A percentile compares a stretch with the other conserved stretches of the same genome.
These are phyloP conservation scores for Chiua virens DNA, from an alignment of 768 basidiomycete species.

Conservation along the genomic window DNA sequence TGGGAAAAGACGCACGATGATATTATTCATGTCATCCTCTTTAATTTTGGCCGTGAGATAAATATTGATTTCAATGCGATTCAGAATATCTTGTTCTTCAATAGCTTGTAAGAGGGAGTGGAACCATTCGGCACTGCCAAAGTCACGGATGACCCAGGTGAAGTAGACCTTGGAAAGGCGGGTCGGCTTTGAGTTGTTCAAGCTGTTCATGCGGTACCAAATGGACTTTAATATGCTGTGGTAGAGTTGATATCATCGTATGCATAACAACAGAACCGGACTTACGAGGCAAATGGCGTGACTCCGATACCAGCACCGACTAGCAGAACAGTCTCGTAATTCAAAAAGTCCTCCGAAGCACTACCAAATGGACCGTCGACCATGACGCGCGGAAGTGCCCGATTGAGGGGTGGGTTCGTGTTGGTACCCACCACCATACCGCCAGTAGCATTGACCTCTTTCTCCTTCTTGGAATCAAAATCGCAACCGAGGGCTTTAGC, in stretches of 20 bases:
- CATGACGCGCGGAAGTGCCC: slow-evolving; percentile 88
- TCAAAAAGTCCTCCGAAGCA: slow-evolving; percentile 88
- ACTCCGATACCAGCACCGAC: slow-evolving; percentile 97
- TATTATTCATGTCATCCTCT: slow-evolving; percentile 93
- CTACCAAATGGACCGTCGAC: slow-evolving; percentile 95
- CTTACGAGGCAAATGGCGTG: slow-evolving; percentile 93
- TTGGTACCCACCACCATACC: slow-evolving; percentile 63
- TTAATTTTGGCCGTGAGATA: slow-evolving; percentile 90
- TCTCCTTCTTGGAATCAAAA: slow-evolving; percentile 56
- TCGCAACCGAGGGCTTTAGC: slow-evolving; percentile 84
- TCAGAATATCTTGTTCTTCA: slow-evolving; percentile 86
- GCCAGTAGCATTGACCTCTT: slow-evolving; percentile 43
- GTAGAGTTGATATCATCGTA: slow-evolving; percentile 2
- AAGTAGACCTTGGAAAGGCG: slow-evolving; percentile 91
- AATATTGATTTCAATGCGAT: slow-evolving; percentile 90
- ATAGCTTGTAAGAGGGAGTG: slow-evolving; percentile 90
- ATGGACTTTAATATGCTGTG: slow-evolving; percentile 83
- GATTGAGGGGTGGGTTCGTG: slow-evolving; percentile 60
- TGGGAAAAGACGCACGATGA: slow-evolving; percentile 55
- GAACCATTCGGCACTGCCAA: slow-evolving; percentile 90
- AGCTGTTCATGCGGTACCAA: slow-evolving; percentile 95
- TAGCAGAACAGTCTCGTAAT: slow-evolving; percentile 84
- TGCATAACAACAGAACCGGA: slow-evolving; percentile 3
- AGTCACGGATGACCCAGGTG: slow-evolving; percentile 95
- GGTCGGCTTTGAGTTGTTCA: slow-evolving; percentile 71